phyloP scores from a whole-genome alignment of 2,329 filamentous ascomycete genomes.

The Phialocephala sp. region DNA sequence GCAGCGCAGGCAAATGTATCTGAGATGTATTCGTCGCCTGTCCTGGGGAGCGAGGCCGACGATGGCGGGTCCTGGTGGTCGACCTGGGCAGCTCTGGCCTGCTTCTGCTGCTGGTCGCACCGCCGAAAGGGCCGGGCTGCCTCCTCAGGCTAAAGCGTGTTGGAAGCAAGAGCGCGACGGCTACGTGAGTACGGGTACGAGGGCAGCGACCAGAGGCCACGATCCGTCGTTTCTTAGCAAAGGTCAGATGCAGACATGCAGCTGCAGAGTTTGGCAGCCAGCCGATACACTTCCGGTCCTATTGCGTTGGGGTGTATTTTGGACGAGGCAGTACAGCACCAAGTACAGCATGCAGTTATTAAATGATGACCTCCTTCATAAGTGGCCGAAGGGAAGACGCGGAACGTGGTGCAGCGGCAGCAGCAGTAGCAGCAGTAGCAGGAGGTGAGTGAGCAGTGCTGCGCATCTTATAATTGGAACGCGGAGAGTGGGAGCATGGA shows the following conservation, averaged over 20 bases:
- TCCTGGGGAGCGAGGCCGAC: background rate
- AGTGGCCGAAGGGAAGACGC: conserved; percentile 6
- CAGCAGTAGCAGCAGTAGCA: background rate
- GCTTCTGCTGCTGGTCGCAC: conserved; percentile 5
- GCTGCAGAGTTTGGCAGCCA: background rate
- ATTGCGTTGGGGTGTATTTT: conserved; percentile 7
- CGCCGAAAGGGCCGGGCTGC: conserved; percentile 10
- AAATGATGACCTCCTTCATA: conserved; percentile 6
- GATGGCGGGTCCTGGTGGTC: background rate
- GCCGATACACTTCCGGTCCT: background rate
- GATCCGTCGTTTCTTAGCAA: conserved; percentile 4
- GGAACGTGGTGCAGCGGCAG: background rate
- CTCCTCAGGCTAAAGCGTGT: conserved; percentile 1
- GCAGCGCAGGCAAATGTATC: background rate
- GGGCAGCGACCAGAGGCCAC: background rate
- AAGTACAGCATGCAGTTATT: conserved; percentile 8
- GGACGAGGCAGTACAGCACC: conserved; percentile 16
- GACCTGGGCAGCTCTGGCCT: background rate
- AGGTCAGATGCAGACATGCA: conserved; percentile 17
- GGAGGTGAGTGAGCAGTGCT: background rate
- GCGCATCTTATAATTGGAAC: conserved; percentile 5
- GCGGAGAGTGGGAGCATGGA: background rate
- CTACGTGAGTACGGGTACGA: background rate
- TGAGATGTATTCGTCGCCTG: no score
- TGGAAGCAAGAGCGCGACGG: background rate